Base-by-base conservation (phyloP, 768 basidiomycete genomes). In the Rhizopogon sp. region DNA sequence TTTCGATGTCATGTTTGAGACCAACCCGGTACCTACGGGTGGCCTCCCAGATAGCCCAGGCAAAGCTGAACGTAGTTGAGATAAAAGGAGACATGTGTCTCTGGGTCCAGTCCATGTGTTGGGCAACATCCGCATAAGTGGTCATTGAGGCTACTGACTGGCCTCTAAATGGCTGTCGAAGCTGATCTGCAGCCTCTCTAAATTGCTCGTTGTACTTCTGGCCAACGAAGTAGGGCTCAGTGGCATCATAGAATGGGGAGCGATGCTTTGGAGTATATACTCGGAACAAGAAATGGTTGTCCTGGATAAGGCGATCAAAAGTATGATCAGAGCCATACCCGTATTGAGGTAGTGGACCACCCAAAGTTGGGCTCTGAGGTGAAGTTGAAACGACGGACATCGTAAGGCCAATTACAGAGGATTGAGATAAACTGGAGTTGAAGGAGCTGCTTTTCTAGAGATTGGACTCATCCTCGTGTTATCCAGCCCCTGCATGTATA, bases 11-110 rank as follows among this genome's bases (percentile, higher is more conserved):
- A 57, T 88, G 86, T 67, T 91, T 90, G 52, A 89, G 71, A 39
- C 83, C 83, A 39, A 76, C 70, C 60, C 84, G 81, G 63, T 87
- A 88, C n/a, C 89, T 81, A 54, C 86, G 75, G 20, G 86, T 76
- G 4, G 88, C 89, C 65, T 91, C 89, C 87, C 87, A 91, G 39
- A 90, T 76, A 7, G 87, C 83, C 89, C 89, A 91, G 39, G 79
- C 80, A 60, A 90, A 87, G 72, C 85, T 90, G 66, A 90, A 90
- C 5, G 88, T 89, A 2, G 87, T 79, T 3, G 88, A 87, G 43
- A 90, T 79, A 57, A 81, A 90, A 5, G 82, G 76, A 0, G 89
- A 91, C 17, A 80, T 75, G 5, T 81, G 73, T 56, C 84, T 79
- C n/a, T 84, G 87, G 20, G 85, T 85, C 85, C 87, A 88, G 55